Conservation (phyloP, 768 basidiomycete genomes). For the Pisolithus tinctorius region DNA sequence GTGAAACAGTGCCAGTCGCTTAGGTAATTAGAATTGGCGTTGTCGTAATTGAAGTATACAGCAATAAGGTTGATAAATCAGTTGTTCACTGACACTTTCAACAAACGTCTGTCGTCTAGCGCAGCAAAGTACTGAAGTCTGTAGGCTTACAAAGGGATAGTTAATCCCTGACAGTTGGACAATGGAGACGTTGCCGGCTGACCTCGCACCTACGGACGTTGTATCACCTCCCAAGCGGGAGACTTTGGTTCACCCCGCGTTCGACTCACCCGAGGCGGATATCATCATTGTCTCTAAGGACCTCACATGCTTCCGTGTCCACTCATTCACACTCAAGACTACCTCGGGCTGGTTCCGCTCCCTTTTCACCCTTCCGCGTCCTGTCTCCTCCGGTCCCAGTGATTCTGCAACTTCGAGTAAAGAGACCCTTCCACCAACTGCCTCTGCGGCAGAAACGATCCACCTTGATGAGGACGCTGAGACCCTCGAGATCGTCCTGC, state of each 20-base stretch:
- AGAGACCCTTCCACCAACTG: conserved; percentile 7
- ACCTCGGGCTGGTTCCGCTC: conserved; percentile 61
- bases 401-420: not conserved
- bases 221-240: not conserved
- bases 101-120: not conserved
- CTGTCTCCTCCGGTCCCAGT: not conserved
- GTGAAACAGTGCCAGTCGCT: too few relatives aligned
- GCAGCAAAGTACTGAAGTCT: not conserved
- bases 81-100: too few relatives aligned
- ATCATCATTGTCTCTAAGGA: conserved; percentile 48
- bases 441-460: conserved; percentile 31
- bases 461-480: conserved; percentile 51
- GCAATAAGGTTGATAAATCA: too few relatives aligned
- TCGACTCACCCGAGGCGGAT: conserved; percentile 49
- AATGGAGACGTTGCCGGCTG: conserved; percentile 1
- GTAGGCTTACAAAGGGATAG: not conserved
- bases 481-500: conserved; percentile 50
- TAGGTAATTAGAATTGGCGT: too few relatives aligned
- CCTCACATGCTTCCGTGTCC: conserved; percentile 49
- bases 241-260: conserved; percentile 39
- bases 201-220: not conserved
- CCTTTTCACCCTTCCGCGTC: conserved; percentile 53
- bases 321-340: conserved; percentile 52
- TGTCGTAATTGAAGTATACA: too few relatives aligned
- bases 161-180: not conserved